Evolutionary conservation across 805 yeast species (phyloP).

Genomic region (Candida nanaspora): DNA sequence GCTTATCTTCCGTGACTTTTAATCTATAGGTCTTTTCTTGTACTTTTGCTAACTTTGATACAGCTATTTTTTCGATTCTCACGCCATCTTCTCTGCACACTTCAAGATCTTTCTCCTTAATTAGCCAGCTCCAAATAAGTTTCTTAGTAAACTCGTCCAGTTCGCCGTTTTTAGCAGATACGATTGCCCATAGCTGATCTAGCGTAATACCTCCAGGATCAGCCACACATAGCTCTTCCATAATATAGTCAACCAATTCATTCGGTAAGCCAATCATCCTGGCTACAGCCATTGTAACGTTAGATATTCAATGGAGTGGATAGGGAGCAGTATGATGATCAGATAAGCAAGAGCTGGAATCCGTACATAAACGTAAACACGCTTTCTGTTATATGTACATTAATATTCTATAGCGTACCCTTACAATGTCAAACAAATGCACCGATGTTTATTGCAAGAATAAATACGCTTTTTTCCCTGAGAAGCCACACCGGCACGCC

Average conservation of each 20-base stretch:
- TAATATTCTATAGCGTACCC: too few relatives aligned
- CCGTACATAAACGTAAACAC: too few relatives aligned
- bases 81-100: background rate
- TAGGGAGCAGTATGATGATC: too few relatives aligned
- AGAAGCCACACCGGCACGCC: background rate
- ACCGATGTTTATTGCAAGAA: too few relatives aligned
- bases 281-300: background rate
- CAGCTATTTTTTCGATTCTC: background rate
- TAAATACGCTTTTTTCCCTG: too few relatives aligned
- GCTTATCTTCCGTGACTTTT: slow-evolving; percentile 44
- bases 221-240: slow-evolving; percentile 29
- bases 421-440: too few relatives aligned
- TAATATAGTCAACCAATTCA: slow-evolving; percentile 22
- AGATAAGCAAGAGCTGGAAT: too few relatives aligned
- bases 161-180: slow-evolving; percentile 8
- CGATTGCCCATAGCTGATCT: slow-evolving; percentile 26
- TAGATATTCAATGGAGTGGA: too few relatives aligned
- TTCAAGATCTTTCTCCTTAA: slow-evolving; percentile 14
- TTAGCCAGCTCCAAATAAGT: slow-evolving; percentile 32
- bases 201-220: slow-evolving; percentile 26
- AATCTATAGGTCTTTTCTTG: slow-evolving; percentile 10
- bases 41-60: background rate
- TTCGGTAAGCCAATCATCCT: slow-evolving; percentile 22
- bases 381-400: too few relatives aligned
- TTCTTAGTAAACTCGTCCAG: slow-evolving; percentile 25